Evolutionary conservation across 805 yeast species (phyloP), one percentile per base, ranked within the genome.

Genomic region (Ogataea polymorpha): DNA sequence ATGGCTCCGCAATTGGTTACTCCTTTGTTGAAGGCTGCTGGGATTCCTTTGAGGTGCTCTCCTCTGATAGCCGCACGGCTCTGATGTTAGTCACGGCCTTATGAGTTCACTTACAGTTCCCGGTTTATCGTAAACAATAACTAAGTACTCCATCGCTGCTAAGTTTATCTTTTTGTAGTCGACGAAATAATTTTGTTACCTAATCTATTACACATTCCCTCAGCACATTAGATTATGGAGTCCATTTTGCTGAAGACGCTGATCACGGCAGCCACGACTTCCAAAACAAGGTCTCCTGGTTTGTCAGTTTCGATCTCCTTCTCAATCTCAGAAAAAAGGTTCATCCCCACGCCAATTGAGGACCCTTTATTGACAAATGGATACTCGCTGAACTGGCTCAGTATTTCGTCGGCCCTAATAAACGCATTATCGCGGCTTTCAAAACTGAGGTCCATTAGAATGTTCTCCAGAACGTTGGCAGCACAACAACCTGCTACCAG

Each of bases 381-480:
- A 66, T 69, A 88, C 53, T 87, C 93, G 31, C 95, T 74, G 57
- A 77, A 93, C 54, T 87, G 91, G 38, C 72, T 74, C 49, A 91
- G 71, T 33, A 93, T 65, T 60, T 91, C 98, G 58, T 93, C 98
- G n/a, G 96, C 96, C 58, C 96, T 77, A 4, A 86, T 79, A 62
- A 90, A 85, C 1, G 97, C 97, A 53, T 82, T 80, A 63, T 93
- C 99, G 54, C 98, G 79, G 50, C 80, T 85, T 53, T 88, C 96
- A 61, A 87, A 89, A 51, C 81, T 82, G 48, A 90, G 71, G 21
- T 82, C 72, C 32, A 80, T 70, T 44, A 90, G 71, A 3, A 88
- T 91, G 59, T 91, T 93, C 55, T 93, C 99, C 53, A 93, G 75
- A 10, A 93, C 99, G 61, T 89, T 93, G 31, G 97, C 99, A 21